Evolutionary conservation across 164 flowering plant genomes (phyloP), one percentile per base, ranked within the genome.

Genomic region (Magnolia officinalis): DNA sequence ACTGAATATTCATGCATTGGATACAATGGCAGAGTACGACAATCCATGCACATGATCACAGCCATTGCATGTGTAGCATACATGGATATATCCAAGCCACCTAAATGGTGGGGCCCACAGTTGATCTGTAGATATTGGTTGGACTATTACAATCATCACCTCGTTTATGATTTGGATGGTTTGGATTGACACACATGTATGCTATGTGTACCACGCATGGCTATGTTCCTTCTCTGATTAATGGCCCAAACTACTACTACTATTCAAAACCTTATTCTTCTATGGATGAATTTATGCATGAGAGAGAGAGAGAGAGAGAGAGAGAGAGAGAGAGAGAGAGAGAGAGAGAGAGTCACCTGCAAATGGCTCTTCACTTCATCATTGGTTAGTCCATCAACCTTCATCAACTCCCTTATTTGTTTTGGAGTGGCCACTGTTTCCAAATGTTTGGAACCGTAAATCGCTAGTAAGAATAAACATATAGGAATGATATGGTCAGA

Each of bases 331-430:
- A 67, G 69, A 76, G 78, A 80, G 64, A 78, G 75, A 82, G 70
- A 72, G 73, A 82, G 76, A 78, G 76, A 81, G 77, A 76, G 63
- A 75, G 63, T 14, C 63, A 92, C 99, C 98, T 96, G 99, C 70
- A 96, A 82, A 84, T 96, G 99, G 89, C 99, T 96, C 89, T 96
- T 96, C 76, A 96, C 99, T 88, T 96, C 99, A 85, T 96, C 99
- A 86, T 94, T 96, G 78, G 99, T 96, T 84, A 96, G 86, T 63
- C 99, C 99, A 70, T 94, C 99, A 80, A 96, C 98, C 89, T 94
- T 96, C 98, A 96, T 96, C 74, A 96, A 79, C 86, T 96, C 99
- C 74, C 99, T 89, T 78, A 96, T 96, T 85, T 96, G 99, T 77
- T 96, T 96, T 58, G 99, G 99, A 8, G 99, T 96, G 65, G 99